Base-by-base conservation (phyloP, 1,284 basidiomycete genomes). In the Pseudozyma pruni region DNA sequence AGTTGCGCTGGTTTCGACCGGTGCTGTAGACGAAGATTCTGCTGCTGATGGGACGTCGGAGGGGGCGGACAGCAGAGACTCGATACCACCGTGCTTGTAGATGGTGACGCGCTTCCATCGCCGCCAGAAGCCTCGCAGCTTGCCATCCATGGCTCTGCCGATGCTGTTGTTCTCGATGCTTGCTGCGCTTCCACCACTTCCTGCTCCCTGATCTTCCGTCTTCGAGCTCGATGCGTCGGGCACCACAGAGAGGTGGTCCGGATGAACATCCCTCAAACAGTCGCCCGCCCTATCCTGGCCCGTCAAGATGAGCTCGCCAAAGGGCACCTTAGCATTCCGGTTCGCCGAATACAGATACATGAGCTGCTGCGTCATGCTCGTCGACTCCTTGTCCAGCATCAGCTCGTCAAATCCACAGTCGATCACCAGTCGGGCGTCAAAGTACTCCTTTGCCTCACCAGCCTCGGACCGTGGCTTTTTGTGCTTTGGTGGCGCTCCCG, bases 331-430 rank as follows among this genome's bases (percentile, higher is more conserved):
- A 1, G 92, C 88, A 43, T 87, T 86, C 48, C 91, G 88, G 83
- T 98, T 95, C 41, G 88, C 87, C 70, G 90, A 90, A 83, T 98
- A 97, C 32, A 91, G 89, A 80, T 91, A 96, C 31, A 89, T 89
- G 50, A 98, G 85, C 83, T 98, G 96, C 34, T 90, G 90, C 43
- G 88, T 88, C 80, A 98, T 87, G 17, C 93, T 96, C 62, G 86
- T 88, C 62, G 95, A 87, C 85, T 98, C 96, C 92, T 93, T 94
- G 53, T 94, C 93, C 44, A 85, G 88, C 96, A 98, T 98, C 83
- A 90, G 86, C 43, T 93, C 89, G 82, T 99, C 96, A 81, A 98
- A 99, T 2, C 90, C 93, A 8, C 96, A 86, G 84, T 99, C 96
- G 25, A 98, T 84, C 19, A 96, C 88, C 2, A 98, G 86, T 32